Evolutionary conservation across 2,329 filamentous ascomycete species (phyloP).

Genomic region (Ascochyta lentis): DNA sequence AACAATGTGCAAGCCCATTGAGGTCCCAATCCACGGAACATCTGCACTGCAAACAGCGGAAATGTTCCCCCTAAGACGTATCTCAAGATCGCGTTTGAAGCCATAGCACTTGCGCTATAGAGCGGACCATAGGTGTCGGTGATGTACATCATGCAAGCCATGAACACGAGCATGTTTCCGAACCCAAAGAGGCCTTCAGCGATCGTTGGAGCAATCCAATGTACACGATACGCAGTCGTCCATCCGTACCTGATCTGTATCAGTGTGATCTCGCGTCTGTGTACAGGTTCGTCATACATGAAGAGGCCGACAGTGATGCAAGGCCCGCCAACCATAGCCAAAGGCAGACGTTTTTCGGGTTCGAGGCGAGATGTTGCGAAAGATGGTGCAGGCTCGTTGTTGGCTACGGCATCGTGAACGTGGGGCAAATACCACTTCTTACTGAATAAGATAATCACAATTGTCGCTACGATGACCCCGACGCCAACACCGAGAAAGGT

Average conservation of each 20-base stretch:
- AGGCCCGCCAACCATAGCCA: constrained; percentile 45
- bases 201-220: constrained; percentile 50
- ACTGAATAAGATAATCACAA: constrained; percentile 6
- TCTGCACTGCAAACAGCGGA: constrained; percentile 66
- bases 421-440: constrained; percentile 9
- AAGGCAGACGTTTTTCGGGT: constrained; percentile 45
- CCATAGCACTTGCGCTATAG: constrained; percentile 64
- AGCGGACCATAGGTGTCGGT: constrained; percentile 64
- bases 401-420: constrained; percentile 1
- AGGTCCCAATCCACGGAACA: constrained; percentile 18
- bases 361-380: constrained; percentile 19
- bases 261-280: neutral
- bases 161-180: constrained; percentile 43
- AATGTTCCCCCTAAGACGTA: constrained; percentile 65
- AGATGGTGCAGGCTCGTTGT: constrained; percentile 2
- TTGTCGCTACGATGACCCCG: constrained; percentile 8
- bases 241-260: constrained; percentile 36
- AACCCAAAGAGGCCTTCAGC: constrained; percentile 39
- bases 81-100: constrained; percentile 65
- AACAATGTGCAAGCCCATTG: constrained; percentile 21
- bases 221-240: constrained; percentile 43
- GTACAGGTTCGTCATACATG: constrained; percentile 28
- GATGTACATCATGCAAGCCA: constrained; percentile 53
- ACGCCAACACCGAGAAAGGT: constrained; percentile 14
- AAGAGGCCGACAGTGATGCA: constrained; percentile 45